Conservation (phyloP, 495 filamentous ascomycete genomes). For the Daldinia bambusicola region DNA sequence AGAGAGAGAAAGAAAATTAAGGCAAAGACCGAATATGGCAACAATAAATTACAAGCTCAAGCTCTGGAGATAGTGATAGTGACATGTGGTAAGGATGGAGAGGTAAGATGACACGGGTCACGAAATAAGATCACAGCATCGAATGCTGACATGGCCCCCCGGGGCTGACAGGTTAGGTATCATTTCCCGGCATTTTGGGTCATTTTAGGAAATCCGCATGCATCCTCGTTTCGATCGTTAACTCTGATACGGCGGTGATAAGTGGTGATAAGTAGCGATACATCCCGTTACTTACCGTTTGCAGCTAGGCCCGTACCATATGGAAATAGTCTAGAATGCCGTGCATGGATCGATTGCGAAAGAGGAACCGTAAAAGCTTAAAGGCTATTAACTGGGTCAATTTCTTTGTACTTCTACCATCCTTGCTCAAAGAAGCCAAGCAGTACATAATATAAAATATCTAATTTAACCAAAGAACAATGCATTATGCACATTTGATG, state of each 20-base stretch:
- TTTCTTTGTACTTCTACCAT: not conserved
- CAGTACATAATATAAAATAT: not conserved
- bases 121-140: conserved; percentile 28
- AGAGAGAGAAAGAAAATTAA: conserved; percentile 1
- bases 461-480: conserved; percentile 8
- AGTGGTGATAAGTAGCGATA: not conserved
- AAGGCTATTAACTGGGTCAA: conserved; percentile 19
- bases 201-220: conserved; percentile 18
- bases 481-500: conserved; percentile 12
- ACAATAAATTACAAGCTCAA: conserved; percentile 33
- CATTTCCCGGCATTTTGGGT: conserved; percentile 24
- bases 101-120: conserved; percentile 44
- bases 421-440: not conserved
- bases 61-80: conserved; percentile 6
- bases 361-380: conserved; percentile 26
- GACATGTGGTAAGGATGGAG: conserved; percentile 7
- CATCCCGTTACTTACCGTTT: not conserved
- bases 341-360: conserved; percentile 5
- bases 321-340: conserved; percentile 6
- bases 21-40: conserved; percentile 26
- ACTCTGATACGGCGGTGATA: conserved; percentile 8
- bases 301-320: not conserved
- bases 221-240: conserved; percentile 23
- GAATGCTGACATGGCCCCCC: not conserved
- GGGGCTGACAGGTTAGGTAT: not conserved